Base-by-base conservation (phyloP, 139 green algal genomes). In the Gonium pectorale region DNA sequence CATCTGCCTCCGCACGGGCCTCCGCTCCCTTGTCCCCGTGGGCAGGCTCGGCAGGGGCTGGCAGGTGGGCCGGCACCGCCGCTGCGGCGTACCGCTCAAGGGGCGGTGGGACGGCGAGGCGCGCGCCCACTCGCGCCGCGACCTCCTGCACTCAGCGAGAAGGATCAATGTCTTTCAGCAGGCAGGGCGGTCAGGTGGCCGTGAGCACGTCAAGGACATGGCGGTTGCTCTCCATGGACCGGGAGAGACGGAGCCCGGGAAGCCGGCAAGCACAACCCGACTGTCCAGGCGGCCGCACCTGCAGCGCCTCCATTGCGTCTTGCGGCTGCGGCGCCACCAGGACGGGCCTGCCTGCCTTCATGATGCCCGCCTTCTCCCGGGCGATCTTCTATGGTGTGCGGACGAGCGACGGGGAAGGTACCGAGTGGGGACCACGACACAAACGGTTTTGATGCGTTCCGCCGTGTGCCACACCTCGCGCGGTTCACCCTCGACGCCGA, bases 321-420 rank as follows among this genome's bases (percentile, higher is more conserved):
- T 77, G 59, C 29, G 64, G 85, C 86, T 99, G 97, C 40, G 89
- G 86, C 49, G 94, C 91, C 6, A 94, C 98, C 66, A 97, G 92
- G 4, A 93, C 95, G 0, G 94, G 92, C 15, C 80, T 63, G 15
- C 91, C 87, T 0, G 71, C 19, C 90, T 98, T 97, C 68, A 99
- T 93, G 79, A 99, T 98, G 67, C 97, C 97, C 5, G 94, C 97
- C 92, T 99, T 99, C 79, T 99, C 97, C 8, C 81, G 40, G 3
- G 97, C 97, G 79, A 99, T 99, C 56, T 95, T 83, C 67, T 89
- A 87, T 29, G n/a, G n/a, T n/a, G n/a, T n/a, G n/a, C n/a, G n/a
- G n/a, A n/a, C n/a, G n/a, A n/a, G n/a, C n/a, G n/a, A n/a, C n/a
- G n/a, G n/a, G n/a, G n/a, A n/a, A n/a, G n/a, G n/a, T n/a, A n/a